A percentile compares a stretch with the other conserved stretches of the same genome.
Conservation (phyloP, 2,329 filamentous ascomycete species). For the Raffaelea arxii region DNA sequence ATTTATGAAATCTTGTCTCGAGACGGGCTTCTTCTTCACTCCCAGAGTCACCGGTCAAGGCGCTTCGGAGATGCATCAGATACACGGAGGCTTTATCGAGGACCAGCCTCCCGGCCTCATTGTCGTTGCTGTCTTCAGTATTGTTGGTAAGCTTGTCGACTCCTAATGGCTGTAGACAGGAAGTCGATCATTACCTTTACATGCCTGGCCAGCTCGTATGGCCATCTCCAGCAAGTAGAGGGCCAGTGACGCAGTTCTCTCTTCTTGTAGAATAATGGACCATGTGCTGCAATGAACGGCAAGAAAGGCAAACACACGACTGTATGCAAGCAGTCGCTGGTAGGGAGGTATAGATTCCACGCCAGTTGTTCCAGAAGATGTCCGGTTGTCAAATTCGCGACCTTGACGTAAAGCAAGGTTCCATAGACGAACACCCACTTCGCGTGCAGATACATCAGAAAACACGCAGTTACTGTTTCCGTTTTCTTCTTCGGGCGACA, state of each 20-base stretch:
- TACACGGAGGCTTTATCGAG: conserved; percentile 57
- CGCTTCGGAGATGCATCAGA: conserved; percentile 19
- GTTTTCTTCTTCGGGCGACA: background rate
- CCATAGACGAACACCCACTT: conserved; percentile 9
- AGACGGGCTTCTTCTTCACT: conserved; percentile 16
- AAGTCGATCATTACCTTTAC: background rate
- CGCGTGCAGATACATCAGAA: background rate
- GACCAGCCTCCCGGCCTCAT: conserved; percentile 48
- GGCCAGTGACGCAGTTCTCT: background rate
- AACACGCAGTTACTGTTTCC: no score
- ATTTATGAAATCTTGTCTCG: no score
- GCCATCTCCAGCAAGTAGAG: background rate
- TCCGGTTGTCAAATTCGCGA: background rate
- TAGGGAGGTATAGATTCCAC: no score
- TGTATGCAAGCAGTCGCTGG: background rate
- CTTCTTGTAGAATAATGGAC: background rate
- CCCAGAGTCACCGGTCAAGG: conserved; percentile 15
- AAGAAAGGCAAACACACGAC: background rate
- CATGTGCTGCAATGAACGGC: background rate
- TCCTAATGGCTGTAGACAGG: background rate
- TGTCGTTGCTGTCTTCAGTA: conserved; percentile 24
- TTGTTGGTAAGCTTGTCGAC: background rate
- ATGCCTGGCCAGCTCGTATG: background rate
- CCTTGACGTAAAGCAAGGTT: conserved; percentile 2
- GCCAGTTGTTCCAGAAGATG: background rate